Base-by-base conservation (phyloP, 2,329 filamentous ascomycete species). In the Arachnopeziza araneosa region DNA sequence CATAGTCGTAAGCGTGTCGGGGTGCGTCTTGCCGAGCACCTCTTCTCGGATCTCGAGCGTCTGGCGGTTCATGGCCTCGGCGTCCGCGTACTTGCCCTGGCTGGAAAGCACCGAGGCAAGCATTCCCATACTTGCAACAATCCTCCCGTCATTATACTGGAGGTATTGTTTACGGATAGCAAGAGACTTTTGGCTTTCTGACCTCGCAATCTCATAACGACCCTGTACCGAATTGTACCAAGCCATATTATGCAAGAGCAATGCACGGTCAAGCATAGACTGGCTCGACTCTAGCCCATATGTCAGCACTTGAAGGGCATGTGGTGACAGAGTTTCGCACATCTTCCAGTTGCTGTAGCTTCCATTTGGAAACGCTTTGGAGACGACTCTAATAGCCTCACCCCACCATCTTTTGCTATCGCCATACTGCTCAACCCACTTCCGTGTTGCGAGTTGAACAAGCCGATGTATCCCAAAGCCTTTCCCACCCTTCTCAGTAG, bases 321-420 rank as follows among this genome's bases (percentile, higher is more conserved):
- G 72, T 36, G 73, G 63, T 57, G 71, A 72, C 12, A 75, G 68
- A 24, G 56, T 44, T 57, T 66, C 66, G 59, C 73, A 76, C 24
- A n/a, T 66, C 50, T 60, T 26, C 73, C 71, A 74, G 57, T 72
- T 75, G 48, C 70, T 60, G 56, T 71, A 70, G 0, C 70, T 8
- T 52, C 67, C 58, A 57, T 48, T 56, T 54, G 65, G 65, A 53
- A 67, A 64, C 12, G 55, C 54, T 53, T 58, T 57, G 51, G 57
- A 53, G 17, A 71, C 56, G 9, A 59, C 55, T 24, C 44, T 44
- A n/a, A 69, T 23, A n/a, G 66, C 63, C 44, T 55, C 32, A 21
- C 58, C 59, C 30, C 56, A 50, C 62, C 64, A 67, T 50, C 56
- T 51, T 24, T 55, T 59, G 56, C 63, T 62, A 63, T 53, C 58